Base-by-base conservation (phyloP, 768 basidiomycete species). In the Panaeolus papilionaceus region DNA sequence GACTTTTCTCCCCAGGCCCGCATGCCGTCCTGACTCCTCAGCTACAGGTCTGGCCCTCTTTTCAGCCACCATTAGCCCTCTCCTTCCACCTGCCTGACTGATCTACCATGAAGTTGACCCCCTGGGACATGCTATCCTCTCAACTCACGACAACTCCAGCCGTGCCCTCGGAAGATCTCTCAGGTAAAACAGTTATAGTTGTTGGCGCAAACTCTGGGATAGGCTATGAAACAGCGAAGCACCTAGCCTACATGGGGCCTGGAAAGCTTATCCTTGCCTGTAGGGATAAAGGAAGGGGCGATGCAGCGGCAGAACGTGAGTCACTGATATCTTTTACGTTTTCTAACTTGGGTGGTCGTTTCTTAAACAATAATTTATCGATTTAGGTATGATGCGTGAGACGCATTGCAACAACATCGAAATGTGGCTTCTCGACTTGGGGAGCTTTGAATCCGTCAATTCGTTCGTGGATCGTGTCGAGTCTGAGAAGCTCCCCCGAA, bases 191-290 rank as follows among this genome's bases (percentile, higher is more conserved):
- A 8, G 79, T 87, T 33, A 63, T 88, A 20, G 79, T 89, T 40
- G 78, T 81, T 38, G 80, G 80, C n/a, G 83, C 86, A 5, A 89
- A 89, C 69, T 77, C 79, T 33, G 88, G 85, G 4, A 67, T 86
- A 2, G 85, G 85, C 0, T 78, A 82, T 54, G 83, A 86, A 68
- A 79, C 84, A 1, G 74, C 81, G 6, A 82, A 79, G 68, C 83
- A 85, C 65, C 81, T 86, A 61, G 82, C 82, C 0, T 44, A 63
- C 0, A 84, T 85, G 84, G 78, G 78, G 42, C 78, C 84, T 11
- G 79, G 68, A 2, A 74, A 74, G 42, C 71, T 83, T 7, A 78
- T 85, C 33, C 39, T 84, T 4, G 81, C 75, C 2, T 83, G 80
- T 66, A 74, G 84, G 18, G 79, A 67, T 62, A 38, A 75, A 49